Conservation (phyloP, 805 yeast species). For the Ogataea corticis region DNA sequence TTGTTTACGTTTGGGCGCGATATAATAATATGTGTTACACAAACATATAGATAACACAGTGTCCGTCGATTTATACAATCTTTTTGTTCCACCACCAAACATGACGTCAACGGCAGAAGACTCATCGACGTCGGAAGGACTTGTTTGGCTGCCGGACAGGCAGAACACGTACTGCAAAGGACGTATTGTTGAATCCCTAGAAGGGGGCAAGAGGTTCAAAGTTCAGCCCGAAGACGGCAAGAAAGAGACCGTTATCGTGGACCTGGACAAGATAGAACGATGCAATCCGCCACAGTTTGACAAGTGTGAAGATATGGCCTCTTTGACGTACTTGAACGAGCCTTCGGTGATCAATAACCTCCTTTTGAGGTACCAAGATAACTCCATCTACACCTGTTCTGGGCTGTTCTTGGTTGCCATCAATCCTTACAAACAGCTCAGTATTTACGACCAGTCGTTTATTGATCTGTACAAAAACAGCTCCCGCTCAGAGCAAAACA, state of each 20-base stretch:
- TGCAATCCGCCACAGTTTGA: slow-evolving; percentile 91
- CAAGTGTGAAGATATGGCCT: slow-evolving; percentile 93
- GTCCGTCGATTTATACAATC: neutral
- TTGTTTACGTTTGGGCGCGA: slow-evolving; percentile 13
- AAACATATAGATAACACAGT: neutral
- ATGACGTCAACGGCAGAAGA: slow-evolving; percentile 33
- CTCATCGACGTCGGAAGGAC: slow-evolving; percentile 41
- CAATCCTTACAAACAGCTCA: slow-evolving; percentile 80
- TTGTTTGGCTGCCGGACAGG: slow-evolving; percentile 81
- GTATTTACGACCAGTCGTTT: slow-evolving; percentile 64
- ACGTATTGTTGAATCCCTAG: slow-evolving; percentile 45
- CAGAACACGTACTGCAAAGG: slow-evolving; percentile 61
- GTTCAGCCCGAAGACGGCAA: slow-evolving; percentile 21
- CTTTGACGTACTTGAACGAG: slow-evolving; percentile 88
- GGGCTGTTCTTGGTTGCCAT: slow-evolving; percentile 94
- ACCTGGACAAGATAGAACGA: slow-evolving; percentile 50
- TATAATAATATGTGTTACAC: neutral
- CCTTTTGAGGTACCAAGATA: slow-evolving; percentile 71
- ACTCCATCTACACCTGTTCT: slow-evolving; percentile 87
- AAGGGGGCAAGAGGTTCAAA: slow-evolving; percentile 39
- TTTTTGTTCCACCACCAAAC: neutral
- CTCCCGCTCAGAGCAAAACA: slow-evolving; percentile 22
- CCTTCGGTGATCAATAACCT: slow-evolving; percentile 92
- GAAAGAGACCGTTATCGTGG: slow-evolving; percentile 36
- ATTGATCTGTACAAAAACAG: slow-evolving; percentile 47